These are phyloP conservation scores for Trypanosoma boissoni DNA, from an alignment of 208 protist species.

Conservation along the genomic window DNA sequence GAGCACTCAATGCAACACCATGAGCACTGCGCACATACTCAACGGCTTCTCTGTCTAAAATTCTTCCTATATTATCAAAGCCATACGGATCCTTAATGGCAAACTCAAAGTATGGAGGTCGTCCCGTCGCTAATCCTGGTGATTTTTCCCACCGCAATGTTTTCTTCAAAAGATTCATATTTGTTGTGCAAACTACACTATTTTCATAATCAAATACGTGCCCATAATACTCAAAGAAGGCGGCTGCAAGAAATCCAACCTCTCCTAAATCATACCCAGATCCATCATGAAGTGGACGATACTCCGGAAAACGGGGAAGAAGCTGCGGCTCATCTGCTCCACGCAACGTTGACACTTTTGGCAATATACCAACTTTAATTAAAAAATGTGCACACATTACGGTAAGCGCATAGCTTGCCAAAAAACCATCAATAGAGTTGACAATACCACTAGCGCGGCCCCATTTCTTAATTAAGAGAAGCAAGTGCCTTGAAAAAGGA, in stretches of 20 bases:
- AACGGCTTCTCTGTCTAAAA: constrained; percentile 61
- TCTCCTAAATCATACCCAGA: constrained; percentile 40
- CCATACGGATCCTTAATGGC: constrained; percentile 89
- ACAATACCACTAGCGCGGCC: constrained; percentile 72
- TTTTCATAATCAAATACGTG: constrained; percentile 73
- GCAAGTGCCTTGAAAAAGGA: constrained; percentile 70
- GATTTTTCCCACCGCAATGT: constrained; percentile 75
- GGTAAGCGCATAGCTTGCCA: constrained; percentile 84
- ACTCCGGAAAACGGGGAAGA: constrained; percentile 52
- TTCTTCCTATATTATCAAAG: constrained; percentile 85
- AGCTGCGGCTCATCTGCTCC: constrained; percentile 43
- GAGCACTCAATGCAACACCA: constrained; percentile 27
- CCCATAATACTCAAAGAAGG: constrained; percentile 87
- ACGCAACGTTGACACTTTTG: constrained; percentile 41
- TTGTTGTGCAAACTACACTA: constrained; percentile 82
- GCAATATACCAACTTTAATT: constrained; percentile 49
- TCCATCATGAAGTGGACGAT: constrained; percentile 37
- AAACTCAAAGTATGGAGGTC: constrained; percentile 85
- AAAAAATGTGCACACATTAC: constrained; percentile 88
- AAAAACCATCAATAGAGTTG: constrained; percentile 85
- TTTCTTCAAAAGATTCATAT: constrained; percentile 61
- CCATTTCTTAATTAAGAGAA: constrained; percentile 86
- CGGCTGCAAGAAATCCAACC: constrained; percentile 69
- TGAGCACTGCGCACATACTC: constrained; percentile 62
- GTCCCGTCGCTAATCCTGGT: constrained; percentile 21